These are phyloP conservation scores for Rhododendron ovatum DNA, from an alignment of 148 eudicot genomes.

Conservation along the genomic window DNA sequence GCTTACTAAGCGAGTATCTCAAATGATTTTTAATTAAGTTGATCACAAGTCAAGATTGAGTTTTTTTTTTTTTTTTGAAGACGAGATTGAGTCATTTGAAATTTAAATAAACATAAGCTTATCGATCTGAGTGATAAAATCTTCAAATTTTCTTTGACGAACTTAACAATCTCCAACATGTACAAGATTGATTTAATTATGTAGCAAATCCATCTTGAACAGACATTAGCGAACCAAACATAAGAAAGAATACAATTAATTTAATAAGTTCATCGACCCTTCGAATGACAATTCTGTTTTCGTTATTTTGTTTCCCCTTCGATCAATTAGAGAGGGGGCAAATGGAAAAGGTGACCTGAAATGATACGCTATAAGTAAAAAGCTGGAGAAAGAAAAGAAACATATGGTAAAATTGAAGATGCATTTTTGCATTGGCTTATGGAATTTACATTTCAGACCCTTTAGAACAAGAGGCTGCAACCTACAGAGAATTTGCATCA, in stretches of 20 bases:
- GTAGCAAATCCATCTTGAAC: not conserved
- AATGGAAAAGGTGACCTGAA: not conserved
- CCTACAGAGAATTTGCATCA: slow-evolving; percentile 52
- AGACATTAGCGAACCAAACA: not conserved
- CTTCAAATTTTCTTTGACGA: not conserved
- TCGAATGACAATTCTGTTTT: not conserved
- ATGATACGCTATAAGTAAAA: not conserved
- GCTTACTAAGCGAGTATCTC: too few relatives aligned
- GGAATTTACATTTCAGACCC: slow-evolving; percentile 50
- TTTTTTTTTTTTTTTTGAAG: too few relatives aligned
- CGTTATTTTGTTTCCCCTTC: not conserved
- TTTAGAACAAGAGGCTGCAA: slow-evolving; percentile 38
- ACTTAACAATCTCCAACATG: not conserved
- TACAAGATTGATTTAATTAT: not conserved
- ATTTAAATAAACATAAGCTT: not conserved
- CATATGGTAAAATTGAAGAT: not conserved
- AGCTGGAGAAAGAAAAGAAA: not conserved
- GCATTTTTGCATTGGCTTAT: slow-evolving; percentile 26
- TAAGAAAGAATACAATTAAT: not conserved
- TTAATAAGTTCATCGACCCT: not conserved
- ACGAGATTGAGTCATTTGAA: not conserved
- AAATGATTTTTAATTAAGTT: too few relatives aligned
- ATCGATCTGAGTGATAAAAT: not conserved
- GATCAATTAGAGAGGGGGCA: not conserved
- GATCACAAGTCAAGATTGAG: not conserved